A percentile compares a stretch with the other conserved stretches of the same genome.
Evolutionary conservation across 1,284 basidiomycete genomes (phyloP).

Genomic region (Sparassis latifolia): DNA sequence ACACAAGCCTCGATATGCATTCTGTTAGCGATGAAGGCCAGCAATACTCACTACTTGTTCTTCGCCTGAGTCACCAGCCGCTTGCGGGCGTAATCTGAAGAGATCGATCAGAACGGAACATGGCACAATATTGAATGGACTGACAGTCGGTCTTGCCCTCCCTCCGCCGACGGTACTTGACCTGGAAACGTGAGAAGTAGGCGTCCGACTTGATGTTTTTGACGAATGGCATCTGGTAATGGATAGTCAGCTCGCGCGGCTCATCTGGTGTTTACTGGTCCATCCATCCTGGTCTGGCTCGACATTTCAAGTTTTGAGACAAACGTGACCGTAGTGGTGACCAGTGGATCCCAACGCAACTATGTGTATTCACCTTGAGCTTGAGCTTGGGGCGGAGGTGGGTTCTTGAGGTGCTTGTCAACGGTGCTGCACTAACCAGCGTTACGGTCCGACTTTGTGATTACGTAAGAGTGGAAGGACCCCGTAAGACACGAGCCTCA

Average conservation of each 20-base stretch:
- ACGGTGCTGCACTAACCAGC: not conserved
- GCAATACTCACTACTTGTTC: conserved; percentile 85
- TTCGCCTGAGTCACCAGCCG: conserved; percentile 96
- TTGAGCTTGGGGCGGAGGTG: too few species aligned
- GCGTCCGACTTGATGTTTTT: conserved; percentile 85
- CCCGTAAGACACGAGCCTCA: not conserved
- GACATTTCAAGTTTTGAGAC: not conserved
- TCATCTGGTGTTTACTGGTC: conserved; percentile 26
- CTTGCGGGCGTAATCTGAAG: conserved; percentile 91
- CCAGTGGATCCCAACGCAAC: not conserved
- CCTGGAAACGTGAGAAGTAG: conserved; percentile 98
- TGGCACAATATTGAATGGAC: conserved; percentile 18
- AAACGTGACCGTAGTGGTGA: not conserved
- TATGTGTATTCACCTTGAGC: not conserved
- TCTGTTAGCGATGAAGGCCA: not conserved
- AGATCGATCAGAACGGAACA: conserved; percentile 3
- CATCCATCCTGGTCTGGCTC: conserved; percentile 21
- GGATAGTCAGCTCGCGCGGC: conserved; percentile 9
- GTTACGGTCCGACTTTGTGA: not conserved
- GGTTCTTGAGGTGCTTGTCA: too few species aligned
- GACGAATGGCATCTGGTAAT: conserved; percentile 76
- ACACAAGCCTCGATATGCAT: not conserved
- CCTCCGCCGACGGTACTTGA: conserved; percentile 90
- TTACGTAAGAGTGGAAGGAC: conserved; percentile 4
- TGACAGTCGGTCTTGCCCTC: conserved; percentile 98